Conservation (phyloP, 148 eudicot genomes). For the Silene conica region DNA sequence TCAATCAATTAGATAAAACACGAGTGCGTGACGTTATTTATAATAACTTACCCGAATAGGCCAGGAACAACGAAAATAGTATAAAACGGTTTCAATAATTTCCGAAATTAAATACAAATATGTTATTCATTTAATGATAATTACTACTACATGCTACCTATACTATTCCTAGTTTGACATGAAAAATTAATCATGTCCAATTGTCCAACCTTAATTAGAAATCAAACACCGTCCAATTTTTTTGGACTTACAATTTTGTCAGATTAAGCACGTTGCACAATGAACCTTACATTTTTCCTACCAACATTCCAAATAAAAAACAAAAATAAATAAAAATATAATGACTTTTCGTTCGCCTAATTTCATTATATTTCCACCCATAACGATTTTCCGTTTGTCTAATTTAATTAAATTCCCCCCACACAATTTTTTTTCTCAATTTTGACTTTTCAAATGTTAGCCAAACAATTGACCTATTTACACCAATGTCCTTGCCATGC, state of each 20-base stretch:
- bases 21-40: too few relatives aligned
- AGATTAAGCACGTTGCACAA: conserved; percentile 23
- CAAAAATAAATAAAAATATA: conserved; percentile 13
- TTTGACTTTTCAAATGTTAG: conserved; percentile 12
- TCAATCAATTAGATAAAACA: too few relatives aligned
- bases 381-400: neutral
- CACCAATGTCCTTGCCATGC: conserved; percentile 1
- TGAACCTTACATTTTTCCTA: conserved; percentile 10
- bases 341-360: neutral
- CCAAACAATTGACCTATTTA: conserved; percentile 23
- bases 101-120: neutral
- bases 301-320: conserved; percentile 1
- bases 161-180: neutral
- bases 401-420: neutral
- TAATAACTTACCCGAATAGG: neutral
- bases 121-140: neutral
- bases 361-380: neutral
- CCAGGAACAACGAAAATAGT: too few relatives aligned
- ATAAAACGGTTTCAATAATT: neutral
- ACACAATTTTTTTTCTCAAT: neutral
- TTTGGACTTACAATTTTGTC: neutral
- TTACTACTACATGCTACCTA: neutral
- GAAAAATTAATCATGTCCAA: neutral
- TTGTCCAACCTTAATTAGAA: neutral
- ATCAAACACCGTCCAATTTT: neutral